These are phyloP conservation scores for Solidago caesia DNA, from an alignment of 129 eudicot species.

Conservation along the genomic window DNA sequence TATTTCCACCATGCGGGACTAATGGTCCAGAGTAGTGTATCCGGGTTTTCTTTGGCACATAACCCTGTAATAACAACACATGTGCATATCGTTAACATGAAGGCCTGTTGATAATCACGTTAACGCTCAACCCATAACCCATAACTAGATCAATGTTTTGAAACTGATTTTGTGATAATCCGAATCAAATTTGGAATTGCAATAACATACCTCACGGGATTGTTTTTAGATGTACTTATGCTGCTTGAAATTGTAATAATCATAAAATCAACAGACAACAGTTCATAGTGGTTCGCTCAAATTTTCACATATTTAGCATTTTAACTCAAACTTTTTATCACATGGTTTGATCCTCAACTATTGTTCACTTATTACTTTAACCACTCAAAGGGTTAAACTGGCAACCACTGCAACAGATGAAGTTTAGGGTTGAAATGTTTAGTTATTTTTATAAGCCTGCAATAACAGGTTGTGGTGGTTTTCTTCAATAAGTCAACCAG, in stretches of 20 bases:
- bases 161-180: background rate
- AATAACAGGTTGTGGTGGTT: too few species aligned
- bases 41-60: constrained; percentile 58
- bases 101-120: background rate
- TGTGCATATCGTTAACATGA: constrained; percentile 6
- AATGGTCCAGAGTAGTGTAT: constrained; percentile 94
- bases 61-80: constrained; percentile 39
- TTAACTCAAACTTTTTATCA: too few species aligned
- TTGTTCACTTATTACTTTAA: too few species aligned
- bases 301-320: too few species aligned
- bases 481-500: too few species aligned
- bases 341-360: too few species aligned
- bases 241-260: background rate
- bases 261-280: background rate
- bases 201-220: background rate
- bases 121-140: background rate
- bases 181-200: background rate
- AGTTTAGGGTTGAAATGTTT: too few species aligned
- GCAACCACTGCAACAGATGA: too few species aligned
- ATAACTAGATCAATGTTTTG: background rate
- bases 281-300: background rate
- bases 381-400: too few species aligned
- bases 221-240: background rate
- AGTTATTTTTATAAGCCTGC: too few species aligned
- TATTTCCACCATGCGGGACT: constrained; percentile 62